A percentile compares a stretch with the other conserved stretches of the same genome.
These are phyloP conservation scores for Suhomyces ambrosiae DNA, from an alignment of 1,139 yeast species.

Conservation along the genomic window DNA sequence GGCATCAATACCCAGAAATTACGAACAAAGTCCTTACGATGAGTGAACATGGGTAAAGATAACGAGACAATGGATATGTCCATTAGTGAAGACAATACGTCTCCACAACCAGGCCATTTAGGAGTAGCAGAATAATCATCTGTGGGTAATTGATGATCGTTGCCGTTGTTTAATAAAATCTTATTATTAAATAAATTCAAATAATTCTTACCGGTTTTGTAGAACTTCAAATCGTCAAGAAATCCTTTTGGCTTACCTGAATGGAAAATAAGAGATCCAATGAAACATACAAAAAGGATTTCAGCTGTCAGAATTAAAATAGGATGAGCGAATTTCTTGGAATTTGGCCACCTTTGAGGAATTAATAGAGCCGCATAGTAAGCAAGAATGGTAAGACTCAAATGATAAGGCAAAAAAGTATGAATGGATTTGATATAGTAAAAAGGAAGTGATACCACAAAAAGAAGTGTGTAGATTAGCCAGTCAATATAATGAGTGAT, in stretches of 20 bases:
- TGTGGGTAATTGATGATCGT: conserved; percentile 15
- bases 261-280: conserved; percentile 57
- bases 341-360: conserved; percentile 48
- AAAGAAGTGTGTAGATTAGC: conserved; percentile 47
- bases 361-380: conserved; percentile 55
- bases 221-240: conserved; percentile 51
- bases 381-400: conserved; percentile 59
- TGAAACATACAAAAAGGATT: conserved; percentile 62
- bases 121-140: conserved; percentile 39
- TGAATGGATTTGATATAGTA: conserved; percentile 50
- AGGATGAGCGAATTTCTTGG: conserved; percentile 65
- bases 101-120: conserved; percentile 81
- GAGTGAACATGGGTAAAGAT: conserved; percentile 77
- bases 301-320: conserved; percentile 65
- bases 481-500: conserved; percentile 56
- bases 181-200: conserved; percentile 53
- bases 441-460: conserved; percentile 57
- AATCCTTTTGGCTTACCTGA: conserved; percentile 47
- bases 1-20: conserved; percentile 62
- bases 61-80: conserved; percentile 76
- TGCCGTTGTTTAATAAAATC: conserved; percentile 33
- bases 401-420: conserved; percentile 62
- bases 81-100: conserved; percentile 67
- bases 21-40: conserved; percentile 60
- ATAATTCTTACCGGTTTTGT: conserved; percentile 72